phyloP scores from a whole-genome alignment of 2,329 filamentous ascomycete genomes.

The Dothistroma septosporum region DNA sequence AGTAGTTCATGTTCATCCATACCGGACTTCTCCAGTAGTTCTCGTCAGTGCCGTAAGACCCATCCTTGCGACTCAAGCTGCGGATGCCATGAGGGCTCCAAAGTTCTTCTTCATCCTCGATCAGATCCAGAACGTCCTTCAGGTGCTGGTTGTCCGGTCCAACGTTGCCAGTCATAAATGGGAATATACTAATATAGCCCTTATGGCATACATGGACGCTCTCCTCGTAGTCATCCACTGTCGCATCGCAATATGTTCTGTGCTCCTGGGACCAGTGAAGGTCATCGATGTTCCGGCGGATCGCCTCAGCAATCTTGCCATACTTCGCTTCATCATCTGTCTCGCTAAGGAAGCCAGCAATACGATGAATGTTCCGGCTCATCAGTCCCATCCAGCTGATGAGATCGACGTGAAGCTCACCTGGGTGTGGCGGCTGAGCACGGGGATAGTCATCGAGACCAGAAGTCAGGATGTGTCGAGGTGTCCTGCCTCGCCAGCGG shows the following conservation, averaged over 20 bases:
- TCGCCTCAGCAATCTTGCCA: slow-evolving; percentile 66
- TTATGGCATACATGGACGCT: slow-evolving; percentile 87
- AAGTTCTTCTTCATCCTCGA: slow-evolving; percentile 77
- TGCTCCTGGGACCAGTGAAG: slow-evolving; percentile 84
- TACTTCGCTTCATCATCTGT: slow-evolving; percentile 72
- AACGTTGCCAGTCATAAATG: slow-evolving; percentile 80
- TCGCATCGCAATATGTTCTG: slow-evolving; percentile 88
- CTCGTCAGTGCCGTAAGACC: slow-evolving; percentile 82
- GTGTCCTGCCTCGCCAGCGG: slow-evolving; percentile 86
- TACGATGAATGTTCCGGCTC: slow-evolving; percentile 76
- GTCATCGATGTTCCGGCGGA: slow-evolving; percentile 81
- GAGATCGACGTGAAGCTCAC: slow-evolving; percentile 90
- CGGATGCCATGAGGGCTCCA: slow-evolving; percentile 87
- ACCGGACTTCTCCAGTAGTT: slow-evolving; percentile 96
- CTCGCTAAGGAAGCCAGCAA: slow-evolving; percentile 71
- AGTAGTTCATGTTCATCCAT: slow-evolving; percentile 96
- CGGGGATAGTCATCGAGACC: slow-evolving; percentile 96
- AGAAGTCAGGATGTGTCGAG: slow-evolving; percentile 82
- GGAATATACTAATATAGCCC: slow-evolving; percentile 90
- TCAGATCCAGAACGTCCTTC: slow-evolving; percentile 68
- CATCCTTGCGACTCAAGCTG: slow-evolving; percentile 77
- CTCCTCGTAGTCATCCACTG: slow-evolving; percentile 93
- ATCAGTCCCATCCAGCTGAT: slow-evolving; percentile 98
- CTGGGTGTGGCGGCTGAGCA: slow-evolving; percentile 86
- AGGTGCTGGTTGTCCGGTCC: slow-evolving; percentile 69